Conservation (phyloP, 805 yeast species). For the Pichia nakasei region DNA sequence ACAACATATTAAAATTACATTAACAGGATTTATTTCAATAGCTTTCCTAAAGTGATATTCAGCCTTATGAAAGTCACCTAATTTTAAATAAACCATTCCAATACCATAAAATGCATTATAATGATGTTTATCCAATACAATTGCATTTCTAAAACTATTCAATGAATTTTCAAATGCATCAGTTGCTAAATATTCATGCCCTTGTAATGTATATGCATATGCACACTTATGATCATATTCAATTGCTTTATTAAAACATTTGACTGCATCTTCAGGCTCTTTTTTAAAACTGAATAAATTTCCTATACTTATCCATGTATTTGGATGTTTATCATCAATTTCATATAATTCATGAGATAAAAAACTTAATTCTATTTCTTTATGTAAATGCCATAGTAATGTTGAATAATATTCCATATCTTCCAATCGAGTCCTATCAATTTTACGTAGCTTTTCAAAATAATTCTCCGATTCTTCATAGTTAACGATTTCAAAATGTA, state of each 20-base stretch:
- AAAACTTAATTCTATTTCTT: slow-evolving; percentile 68
- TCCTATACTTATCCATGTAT: slow-evolving; percentile 90
- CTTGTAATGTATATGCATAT: slow-evolving; percentile 87
- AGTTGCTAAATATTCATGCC: slow-evolving; percentile 81
- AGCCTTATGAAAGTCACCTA: slow-evolving; percentile 79
- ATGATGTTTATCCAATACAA: slow-evolving; percentile 69
- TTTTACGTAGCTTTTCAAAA: slow-evolving; percentile 50
- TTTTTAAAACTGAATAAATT: slow-evolving; percentile 74
- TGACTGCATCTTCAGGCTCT: slow-evolving; percentile 85
- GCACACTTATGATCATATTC: slow-evolving; percentile 54
- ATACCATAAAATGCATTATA: slow-evolving; percentile 94
- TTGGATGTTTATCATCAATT: slow-evolving; percentile 51
- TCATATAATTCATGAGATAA: slow-evolving; percentile 75
- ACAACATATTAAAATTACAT: slow-evolving; percentile 83
- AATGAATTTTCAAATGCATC: slow-evolving; percentile 89
- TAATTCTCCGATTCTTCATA: slow-evolving; percentile 65
- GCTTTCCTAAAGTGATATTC: slow-evolving; percentile 85
- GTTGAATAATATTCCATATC: slow-evolving; percentile 94
- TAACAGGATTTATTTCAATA: slow-evolving; percentile 78
- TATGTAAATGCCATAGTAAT: slow-evolving; percentile 84
- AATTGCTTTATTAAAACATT: slow-evolving; percentile 74
- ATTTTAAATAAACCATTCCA: slow-evolving; percentile 84
- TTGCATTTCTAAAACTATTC: slow-evolving; percentile 71
- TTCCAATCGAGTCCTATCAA: slow-evolving; percentile 69
- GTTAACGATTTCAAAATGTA: slow-evolving; percentile 81